Evolutionary conservation across 2,329 filamentous ascomycete genomes (phyloP).

Genomic region (Colletotrichum karsti): DNA sequence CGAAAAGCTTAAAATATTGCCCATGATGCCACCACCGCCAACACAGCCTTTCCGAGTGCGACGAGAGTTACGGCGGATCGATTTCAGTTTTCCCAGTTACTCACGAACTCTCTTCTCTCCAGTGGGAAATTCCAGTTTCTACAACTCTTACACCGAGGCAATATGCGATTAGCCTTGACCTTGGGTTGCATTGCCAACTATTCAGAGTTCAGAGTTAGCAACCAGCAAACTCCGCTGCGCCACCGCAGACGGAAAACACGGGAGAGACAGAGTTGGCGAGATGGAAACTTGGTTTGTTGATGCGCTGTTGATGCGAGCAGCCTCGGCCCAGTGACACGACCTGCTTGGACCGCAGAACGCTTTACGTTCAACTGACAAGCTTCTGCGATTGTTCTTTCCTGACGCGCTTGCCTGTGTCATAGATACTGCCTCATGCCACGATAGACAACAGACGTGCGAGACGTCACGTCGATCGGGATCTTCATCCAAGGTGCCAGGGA

Average conservation of each 20-base stretch:
- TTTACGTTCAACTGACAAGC: not conserved
- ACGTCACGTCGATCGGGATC: not conserved
- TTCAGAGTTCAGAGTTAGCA: constrained; percentile 5
- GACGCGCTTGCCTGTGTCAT: not conserved
- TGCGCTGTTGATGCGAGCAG: not conserved
- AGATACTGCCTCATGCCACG: not conserved
- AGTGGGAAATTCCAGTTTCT: constrained; percentile 2
- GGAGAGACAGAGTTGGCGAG: not conserved
- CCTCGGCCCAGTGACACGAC: not conserved
- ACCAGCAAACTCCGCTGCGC: constrained; percentile 6
- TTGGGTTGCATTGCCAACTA: constrained; percentile 1
- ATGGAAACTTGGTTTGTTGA: not conserved
- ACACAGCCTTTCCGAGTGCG: not conserved
- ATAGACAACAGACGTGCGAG: not conserved
- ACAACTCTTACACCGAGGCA: not conserved
- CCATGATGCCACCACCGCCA: not conserved
- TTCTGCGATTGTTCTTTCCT: not conserved
- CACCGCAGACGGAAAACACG: not conserved
- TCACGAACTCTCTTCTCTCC: constrained; percentile 9
- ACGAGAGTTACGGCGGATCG: not conserved
- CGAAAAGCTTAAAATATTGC: constrained; percentile 25
- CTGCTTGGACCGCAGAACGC: not conserved
- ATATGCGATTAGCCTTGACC: not conserved
- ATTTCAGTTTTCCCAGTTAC: constrained; percentile 5
- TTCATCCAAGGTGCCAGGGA: not conserved